These are phyloP conservation scores for Pseudogymnoascus sp. DNA, from an alignment of 2,329 filamentous ascomycete genomes.

Conservation along the genomic window DNA sequence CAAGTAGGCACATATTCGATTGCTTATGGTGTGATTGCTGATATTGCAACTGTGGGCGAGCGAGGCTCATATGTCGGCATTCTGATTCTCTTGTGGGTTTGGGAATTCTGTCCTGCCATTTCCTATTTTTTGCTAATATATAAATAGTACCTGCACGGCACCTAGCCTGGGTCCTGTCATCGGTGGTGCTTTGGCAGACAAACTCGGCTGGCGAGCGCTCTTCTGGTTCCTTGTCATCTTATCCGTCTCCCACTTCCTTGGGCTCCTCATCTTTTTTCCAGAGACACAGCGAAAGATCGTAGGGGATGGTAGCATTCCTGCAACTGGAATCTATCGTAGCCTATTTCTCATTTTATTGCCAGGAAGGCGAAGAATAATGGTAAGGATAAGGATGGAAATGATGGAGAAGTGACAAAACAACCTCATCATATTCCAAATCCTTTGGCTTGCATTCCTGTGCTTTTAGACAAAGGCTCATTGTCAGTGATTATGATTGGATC, in stretches of 20 bases:
- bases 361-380: not conserved
- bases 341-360: too few relatives aligned
- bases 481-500: conserved; percentile 9
- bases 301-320: conserved; percentile 29
- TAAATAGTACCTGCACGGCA: too few relatives aligned
- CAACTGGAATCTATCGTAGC: too few relatives aligned
- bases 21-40: conserved; percentile 63
- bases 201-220: conserved; percentile 37
- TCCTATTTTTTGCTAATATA: too few relatives aligned
- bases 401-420: too few relatives aligned
- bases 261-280: not conserved
- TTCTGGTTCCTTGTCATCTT: conserved; percentile 41
- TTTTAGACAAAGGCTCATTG: conserved; percentile 9
- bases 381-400: too few relatives aligned
- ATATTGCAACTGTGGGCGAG: conserved; percentile 61
- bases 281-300: conserved; percentile 29
- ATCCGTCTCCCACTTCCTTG: not conserved
- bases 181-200: conserved; percentile 38
- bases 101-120: too few relatives aligned
- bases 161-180: conserved; percentile 34
- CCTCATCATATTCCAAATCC: not conserved
- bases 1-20: conserved; percentile 43
- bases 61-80: conserved; percentile 66
- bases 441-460: not conserved
- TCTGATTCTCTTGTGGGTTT: conserved; percentile 27